Percentiles rank a stretch among this genome's conserved stretches.
Conservation (phyloP, 331 rosid genomes). For the Quercus tomentella region DNA sequence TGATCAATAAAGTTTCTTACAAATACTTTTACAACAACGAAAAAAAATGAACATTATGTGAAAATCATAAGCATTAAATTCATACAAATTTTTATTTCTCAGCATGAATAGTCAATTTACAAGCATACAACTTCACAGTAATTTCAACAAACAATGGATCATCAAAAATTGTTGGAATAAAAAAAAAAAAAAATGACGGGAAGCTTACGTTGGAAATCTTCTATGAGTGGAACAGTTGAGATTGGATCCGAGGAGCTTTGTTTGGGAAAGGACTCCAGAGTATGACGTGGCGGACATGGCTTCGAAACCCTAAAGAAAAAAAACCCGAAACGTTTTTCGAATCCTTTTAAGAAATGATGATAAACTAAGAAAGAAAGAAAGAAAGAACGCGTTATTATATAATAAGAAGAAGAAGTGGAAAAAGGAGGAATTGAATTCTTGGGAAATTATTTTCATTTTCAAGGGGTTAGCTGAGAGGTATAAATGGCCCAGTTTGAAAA, state of each 20-base stretch:
- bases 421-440: background rate
- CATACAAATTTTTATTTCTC: no score
- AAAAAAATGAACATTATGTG: no score
- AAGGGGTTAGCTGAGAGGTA: background rate
- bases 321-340: conserved; percentile 5
- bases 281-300: conserved; percentile 44
- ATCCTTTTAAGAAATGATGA: background rate
- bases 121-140: no score
- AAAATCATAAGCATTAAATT: no score
- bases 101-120: no score
- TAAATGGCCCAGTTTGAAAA: background rate
- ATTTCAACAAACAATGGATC: background rate
- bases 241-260: conserved; percentile 17
- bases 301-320: background rate
- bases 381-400: background rate
- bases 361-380: background rate
- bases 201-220: conserved; percentile 39
- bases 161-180: background rate
- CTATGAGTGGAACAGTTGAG: conserved; percentile 25
- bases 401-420: background rate
- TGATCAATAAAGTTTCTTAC: background rate
- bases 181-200: background rate
- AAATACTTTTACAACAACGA: background rate
- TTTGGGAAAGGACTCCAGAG: conserved; percentile 34
- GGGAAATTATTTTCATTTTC: background rate